Percentiles rank a stretch among this genome's conserved stretches.
phyloP scores from a whole-genome alignment of 2,329 filamentous ascomycete genomes.

The Iodosphaeria phyllophila region DNA sequence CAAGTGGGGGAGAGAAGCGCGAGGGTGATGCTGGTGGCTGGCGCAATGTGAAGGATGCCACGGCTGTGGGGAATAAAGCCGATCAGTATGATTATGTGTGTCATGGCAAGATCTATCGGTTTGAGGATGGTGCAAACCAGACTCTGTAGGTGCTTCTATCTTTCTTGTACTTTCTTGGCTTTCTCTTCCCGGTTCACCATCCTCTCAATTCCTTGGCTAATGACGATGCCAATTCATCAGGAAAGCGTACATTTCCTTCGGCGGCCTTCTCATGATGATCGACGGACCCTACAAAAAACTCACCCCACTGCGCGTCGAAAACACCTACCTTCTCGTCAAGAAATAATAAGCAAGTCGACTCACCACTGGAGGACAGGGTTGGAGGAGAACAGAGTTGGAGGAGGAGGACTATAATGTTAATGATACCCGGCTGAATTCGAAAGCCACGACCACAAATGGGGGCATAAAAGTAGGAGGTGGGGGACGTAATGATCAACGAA shows the following conservation, averaged over 20 bases:
- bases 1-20: no score
- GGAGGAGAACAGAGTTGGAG: no score
- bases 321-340: constrained; percentile 86
- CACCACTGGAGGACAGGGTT: no score
- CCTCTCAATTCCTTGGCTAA: not conserved
- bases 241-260: constrained; percentile 88
- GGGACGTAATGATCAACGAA: no score
- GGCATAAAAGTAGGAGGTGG: no score
- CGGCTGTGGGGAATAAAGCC: constrained; percentile 47
- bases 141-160: constrained; percentile 84
- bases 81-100: constrained; percentile 81
- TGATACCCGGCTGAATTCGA: no score
- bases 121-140: constrained; percentile 63
- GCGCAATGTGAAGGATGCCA: constrained; percentile 50
- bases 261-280: constrained; percentile 74
- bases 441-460: no score
- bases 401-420: no score
- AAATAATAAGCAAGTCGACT: no score
- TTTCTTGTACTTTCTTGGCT: not conserved
- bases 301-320: constrained; percentile 76
- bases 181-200: constrained; percentile 1
- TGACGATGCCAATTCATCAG: no score
- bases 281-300: constrained; percentile 94
- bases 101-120: constrained; percentile 76
- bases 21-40: constrained; percentile 47